Base-by-base conservation (phyloP, 2,329 filamentous ascomycete genomes). In the Stagonosporopsis tanaceti region DNA sequence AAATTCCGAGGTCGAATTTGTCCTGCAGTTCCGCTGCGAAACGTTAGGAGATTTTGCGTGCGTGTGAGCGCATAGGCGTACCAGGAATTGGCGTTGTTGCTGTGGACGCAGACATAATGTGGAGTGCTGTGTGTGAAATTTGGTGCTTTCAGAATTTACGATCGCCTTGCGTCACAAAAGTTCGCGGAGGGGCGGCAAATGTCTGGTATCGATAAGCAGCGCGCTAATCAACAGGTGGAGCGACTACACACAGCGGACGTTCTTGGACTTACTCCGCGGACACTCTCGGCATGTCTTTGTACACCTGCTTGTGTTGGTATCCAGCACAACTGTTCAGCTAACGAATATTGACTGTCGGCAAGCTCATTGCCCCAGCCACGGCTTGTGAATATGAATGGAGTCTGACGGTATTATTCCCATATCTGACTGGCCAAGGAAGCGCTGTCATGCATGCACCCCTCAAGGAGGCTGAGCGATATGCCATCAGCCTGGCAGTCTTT, bases 1-100 rank as follows among this genome's bases (percentile, higher is more conserved):
- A 92, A 68, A 97, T 89, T 72, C 87, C 90, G 71, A 95, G 89
- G 76, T 98, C 95, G 80, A 98, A 76, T 48, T 74, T 74, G 30
- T 58, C 58, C 57, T 74, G 69, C 22, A 65, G 57, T 39, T 73
- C 54, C 44, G 61, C 74, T 76, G 57, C 30, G 11, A 2, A 6
- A 7, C 14, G 50, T 71, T 50, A 70, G 38, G 1, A 28, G 5
- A 2, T 12, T 27, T 2, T 2, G 8, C 1, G 0, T 27, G 50
- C 15, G 35, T 14, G 4, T 41, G 7, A 22, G 14, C n/a, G 24
- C 25, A 8, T n/a, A 11, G 4, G 32, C 53, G 9, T 42, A 64
- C 61, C 56, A 17, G 61, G 54, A 17, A 59, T 47, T 22, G 56
- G 9, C 30, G 50, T 20, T 25, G 48, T 20, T 30, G 46, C 39